Percentiles rank a stretch among this genome's conserved stretches.
These are phyloP conservation scores for Abrus precatorius DNA, from an alignment of 306 rosid genomes.

Conservation along the genomic window DNA sequence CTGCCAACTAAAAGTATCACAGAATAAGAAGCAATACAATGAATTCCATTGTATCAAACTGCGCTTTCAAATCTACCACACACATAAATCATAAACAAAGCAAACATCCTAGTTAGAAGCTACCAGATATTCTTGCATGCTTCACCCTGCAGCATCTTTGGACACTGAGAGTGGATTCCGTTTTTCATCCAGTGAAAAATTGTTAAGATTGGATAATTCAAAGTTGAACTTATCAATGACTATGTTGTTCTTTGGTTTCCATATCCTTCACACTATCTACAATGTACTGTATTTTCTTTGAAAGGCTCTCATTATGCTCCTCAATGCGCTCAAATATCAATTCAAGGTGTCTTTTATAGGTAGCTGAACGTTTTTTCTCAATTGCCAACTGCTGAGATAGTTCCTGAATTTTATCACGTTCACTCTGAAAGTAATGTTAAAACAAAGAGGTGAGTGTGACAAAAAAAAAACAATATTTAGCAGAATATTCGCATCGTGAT, in stretches of 20 bases:
- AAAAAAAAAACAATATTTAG: neutral
- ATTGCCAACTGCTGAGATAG: constrained; percentile 83
- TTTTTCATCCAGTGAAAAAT: constrained; percentile 20
- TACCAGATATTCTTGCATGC: constrained; percentile 34
- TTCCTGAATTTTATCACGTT: constrained; percentile 90
- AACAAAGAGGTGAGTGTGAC: constrained; percentile 36
- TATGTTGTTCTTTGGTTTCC: constrained; percentile 71
- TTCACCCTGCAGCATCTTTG: constrained; percentile 44
- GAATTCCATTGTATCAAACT: constrained; percentile 59
- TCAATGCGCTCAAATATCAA: constrained; percentile 88
- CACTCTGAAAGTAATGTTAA: constrained; percentile 63
- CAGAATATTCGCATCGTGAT: constrained; percentile 15
- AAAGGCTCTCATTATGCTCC: constrained; percentile 83
- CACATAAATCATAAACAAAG: constrained; percentile 49
- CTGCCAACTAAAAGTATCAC: constrained; percentile 41
- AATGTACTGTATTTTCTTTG: constrained; percentile 88
- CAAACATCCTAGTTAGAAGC: constrained; percentile 42
- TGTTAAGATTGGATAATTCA: constrained; percentile 1
- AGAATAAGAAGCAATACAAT: constrained; percentile 36
- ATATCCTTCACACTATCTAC: constrained; percentile 87
- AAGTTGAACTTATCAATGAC: constrained; percentile 56
- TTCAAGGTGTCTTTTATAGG: constrained; percentile 94
- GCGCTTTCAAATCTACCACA: constrained; percentile 49
- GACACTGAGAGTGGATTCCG: constrained; percentile 33
- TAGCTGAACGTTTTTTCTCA: constrained; percentile 89